These are phyloP conservation scores for Rhizophora mangle DNA, from an alignment of 345 rosid species.

Conservation along the genomic window DNA sequence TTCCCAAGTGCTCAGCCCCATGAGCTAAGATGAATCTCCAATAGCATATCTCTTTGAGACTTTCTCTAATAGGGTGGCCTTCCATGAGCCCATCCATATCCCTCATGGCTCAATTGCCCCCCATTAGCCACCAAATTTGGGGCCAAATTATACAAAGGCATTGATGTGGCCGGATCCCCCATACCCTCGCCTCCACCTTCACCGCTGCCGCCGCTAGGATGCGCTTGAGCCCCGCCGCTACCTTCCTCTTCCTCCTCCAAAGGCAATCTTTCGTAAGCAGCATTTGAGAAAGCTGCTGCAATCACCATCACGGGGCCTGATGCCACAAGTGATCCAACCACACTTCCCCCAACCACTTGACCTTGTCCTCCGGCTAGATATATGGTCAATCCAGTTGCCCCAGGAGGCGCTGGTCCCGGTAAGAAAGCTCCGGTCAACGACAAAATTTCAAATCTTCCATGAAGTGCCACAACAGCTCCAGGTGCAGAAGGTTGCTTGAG, in stretches of 20 bases:
- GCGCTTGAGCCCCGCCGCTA: slow-evolving; percentile 11
- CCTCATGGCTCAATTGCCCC: slow-evolving; percentile 40
- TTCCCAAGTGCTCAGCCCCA: not conserved
- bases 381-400: slow-evolving; percentile 26
- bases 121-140: slow-evolving; percentile 25
- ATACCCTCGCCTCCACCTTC: slow-evolving; percentile 15
- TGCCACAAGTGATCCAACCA: slow-evolving; percentile 24
- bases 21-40: not conserved
- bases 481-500: slow-evolving; percentile 50
- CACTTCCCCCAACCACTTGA: slow-evolving; percentile 29
- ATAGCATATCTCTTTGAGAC: not conserved
- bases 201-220: slow-evolving; percentile 9
- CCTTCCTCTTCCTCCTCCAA: slow-evolving; percentile 29
- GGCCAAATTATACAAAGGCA: slow-evolving; percentile 18
- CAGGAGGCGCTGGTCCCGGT: slow-evolving; percentile 24
- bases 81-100: slow-evolving; percentile 53
- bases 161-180: slow-evolving; percentile 21
- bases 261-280: slow-evolving; percentile 28
- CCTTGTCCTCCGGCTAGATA: slow-evolving; percentile 33
- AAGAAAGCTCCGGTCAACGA: slow-evolving; percentile 25
- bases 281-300: slow-evolving; percentile 28
- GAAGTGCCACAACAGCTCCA: slow-evolving; percentile 28
- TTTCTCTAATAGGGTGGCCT: slow-evolving; percentile 36
- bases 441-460: slow-evolving; percentile 27
- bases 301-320: slow-evolving; percentile 31